Base-by-base conservation (phyloP, 129 eudicot genomes). In the Lonicera japonica region DNA sequence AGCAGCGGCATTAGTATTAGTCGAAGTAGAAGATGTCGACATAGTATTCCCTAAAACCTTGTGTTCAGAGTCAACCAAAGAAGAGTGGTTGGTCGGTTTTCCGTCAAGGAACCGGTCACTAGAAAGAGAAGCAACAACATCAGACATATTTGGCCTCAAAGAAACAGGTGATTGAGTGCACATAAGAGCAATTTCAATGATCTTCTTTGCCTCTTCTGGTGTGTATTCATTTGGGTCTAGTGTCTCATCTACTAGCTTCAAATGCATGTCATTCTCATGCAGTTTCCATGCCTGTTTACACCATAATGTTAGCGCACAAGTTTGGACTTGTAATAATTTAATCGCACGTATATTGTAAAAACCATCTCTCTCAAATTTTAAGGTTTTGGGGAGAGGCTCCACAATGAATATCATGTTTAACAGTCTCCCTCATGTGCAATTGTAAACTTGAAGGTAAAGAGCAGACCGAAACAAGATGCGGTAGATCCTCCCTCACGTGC, bases 81-180 rank as follows among this genome's bases (percentile, higher is more conserved):
- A 9, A 53, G 86, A 22, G 60, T 88, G 70, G n/a, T 25, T 61
- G 0, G 75, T 80, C 18, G 71, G 66, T 51, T 51, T 76, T 17
- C 58, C 73, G 24, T 73, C 82, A 16, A 63, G 41, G 21, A 83
- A 60, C 10, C 77, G 58, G 50, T 84, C 86, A 56, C 86, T 87
- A 62, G 68, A 56, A 65, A 87, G 86, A 83, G 81, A 67, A 65
- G 81, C 76, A 12, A 87, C 67, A 17, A 87, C 79, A 66, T 87
- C 92, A 0, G 95, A 83, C 95, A 87, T 87, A 0, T 80, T 78
- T 58, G 95, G 95, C 64, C 95, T 81, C 14, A 68, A 66, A 5
- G 88, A 68, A 41, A 82, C 79, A 0, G 85, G 85, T 2, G 36
- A 29, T 53, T 87, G 88, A 21, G 88, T 87, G 80, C 95, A 87